phyloP scores from a whole-genome alignment of 2,329 filamentous ascomycete genomes.

The Talaromyces sp. region DNA sequence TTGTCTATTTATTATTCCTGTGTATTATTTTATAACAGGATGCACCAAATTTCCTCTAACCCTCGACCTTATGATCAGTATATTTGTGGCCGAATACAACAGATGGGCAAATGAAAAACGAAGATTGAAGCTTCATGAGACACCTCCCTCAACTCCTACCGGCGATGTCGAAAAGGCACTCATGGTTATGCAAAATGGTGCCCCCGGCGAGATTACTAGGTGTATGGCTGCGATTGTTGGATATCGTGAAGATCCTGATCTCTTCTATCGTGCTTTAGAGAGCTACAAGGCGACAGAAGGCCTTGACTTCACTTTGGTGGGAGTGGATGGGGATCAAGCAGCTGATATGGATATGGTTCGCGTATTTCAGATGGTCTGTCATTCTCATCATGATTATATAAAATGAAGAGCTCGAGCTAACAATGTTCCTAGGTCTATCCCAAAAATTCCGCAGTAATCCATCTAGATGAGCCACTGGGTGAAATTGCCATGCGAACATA shows the following conservation, averaged over 20 bases:
- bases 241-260: conserved; percentile 30
- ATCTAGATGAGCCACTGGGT: conserved; percentile 27
- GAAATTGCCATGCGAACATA: conserved; percentile 25
- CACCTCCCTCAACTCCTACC: conserved; percentile 1
- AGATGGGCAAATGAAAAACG: conserved; percentile 26
- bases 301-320: conserved; percentile 27
- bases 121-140: conserved; percentile 22
- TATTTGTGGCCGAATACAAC: conserved; percentile 28
- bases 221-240: conserved; percentile 31
- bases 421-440: conserved; percentile 23
- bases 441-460: conserved; percentile 22
- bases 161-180: conserved; percentile 20
- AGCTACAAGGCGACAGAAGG: conserved; percentile 28
- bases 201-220: conserved; percentile 17
- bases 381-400: not conserved
- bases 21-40: conserved; percentile 24
- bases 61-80: conserved; percentile 27
- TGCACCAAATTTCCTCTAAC: conserved; percentile 27
- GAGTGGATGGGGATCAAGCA: conserved; percentile 29
- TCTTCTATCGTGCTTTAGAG: conserved; percentile 28
- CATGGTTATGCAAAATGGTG: conserved; percentile 1
- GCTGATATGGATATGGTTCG: conserved; percentile 31
- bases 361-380: conserved; percentile 22
- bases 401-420: not conserved
- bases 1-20: conserved; percentile 23